Conservation (phyloP, 345 rosid genomes). For the Eucalyptus pauciflora region DNA sequence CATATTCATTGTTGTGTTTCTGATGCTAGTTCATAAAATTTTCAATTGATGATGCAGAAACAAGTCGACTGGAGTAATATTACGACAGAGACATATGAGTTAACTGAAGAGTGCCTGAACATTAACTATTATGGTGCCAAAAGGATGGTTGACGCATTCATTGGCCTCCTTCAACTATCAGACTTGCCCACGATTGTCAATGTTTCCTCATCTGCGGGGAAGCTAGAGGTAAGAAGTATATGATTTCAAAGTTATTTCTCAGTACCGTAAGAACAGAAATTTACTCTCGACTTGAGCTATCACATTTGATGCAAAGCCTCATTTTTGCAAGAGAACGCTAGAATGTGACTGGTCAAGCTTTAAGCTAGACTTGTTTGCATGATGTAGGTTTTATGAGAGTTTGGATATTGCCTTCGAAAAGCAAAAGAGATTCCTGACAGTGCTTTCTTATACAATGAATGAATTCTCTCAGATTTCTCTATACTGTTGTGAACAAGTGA, state of each 20-base stretch:
- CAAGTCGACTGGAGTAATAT: conserved; percentile 9
- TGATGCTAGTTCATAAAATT: background rate
- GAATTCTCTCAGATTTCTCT: background rate
- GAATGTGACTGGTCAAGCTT: background rate
- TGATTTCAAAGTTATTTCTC: background rate
- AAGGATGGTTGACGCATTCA: conserved; percentile 27
- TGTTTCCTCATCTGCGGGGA: conserved; percentile 26
- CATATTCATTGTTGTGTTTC: background rate
- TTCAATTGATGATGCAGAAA: background rate
- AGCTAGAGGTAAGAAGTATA: conserved; percentile 16
- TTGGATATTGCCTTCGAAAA: background rate
- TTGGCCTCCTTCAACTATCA: conserved; percentile 35
- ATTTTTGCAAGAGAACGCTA: background rate
- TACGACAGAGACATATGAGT: conserved; percentile 17
- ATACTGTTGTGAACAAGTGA: background rate
- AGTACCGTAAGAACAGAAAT: background rate
- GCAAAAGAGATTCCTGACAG: background rate
- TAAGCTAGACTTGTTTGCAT: background rate
- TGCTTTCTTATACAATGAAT: background rate
- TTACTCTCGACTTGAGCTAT: no score
- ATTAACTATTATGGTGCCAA: conserved; percentile 46
- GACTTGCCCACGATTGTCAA: conserved; percentile 37
- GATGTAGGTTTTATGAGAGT: background rate
- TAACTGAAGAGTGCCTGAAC: conserved; percentile 15
- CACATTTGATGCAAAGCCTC: background rate